These are phyloP conservation scores for Aspergillus sp. DNA, from an alignment of 2,329 filamentous ascomycete genomes.

Conservation along the genomic window DNA sequence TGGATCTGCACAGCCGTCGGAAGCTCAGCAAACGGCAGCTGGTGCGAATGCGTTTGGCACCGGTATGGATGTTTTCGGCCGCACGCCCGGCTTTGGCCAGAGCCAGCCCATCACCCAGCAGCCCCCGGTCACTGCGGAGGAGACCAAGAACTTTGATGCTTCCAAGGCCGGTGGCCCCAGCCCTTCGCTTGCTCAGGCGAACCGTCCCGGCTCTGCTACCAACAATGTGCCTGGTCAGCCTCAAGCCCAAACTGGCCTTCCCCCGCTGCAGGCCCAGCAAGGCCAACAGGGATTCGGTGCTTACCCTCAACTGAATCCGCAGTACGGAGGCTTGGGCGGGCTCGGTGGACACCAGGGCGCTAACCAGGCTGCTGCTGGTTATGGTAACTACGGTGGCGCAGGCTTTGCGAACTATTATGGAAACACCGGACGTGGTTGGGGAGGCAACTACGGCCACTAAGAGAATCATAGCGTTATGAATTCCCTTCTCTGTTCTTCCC, in stretches of 20 bases:
- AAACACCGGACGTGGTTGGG: constrained; percentile 40
- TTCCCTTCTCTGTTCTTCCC: constrained; percentile 6
- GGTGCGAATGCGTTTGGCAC: constrained; percentile 44
- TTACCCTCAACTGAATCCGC: constrained; percentile 50
- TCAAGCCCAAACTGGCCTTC: constrained; percentile 44
- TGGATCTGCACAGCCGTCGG: constrained; percentile 50
- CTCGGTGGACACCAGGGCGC: constrained; percentile 38
- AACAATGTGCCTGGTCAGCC: constrained; percentile 51
- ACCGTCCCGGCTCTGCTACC: constrained; percentile 57
- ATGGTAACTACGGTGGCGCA: constrained; percentile 37
- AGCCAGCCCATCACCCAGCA: constrained; percentile 49
- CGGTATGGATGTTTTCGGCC: constrained; percentile 54
- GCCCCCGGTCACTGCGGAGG: constrained; percentile 42
- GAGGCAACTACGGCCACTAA: constrained; percentile 43
- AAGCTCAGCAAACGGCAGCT: constrained; percentile 46
- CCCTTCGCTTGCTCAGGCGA: constrained; percentile 55
- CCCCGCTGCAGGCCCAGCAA: constrained; percentile 49
- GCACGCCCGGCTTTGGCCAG: constrained; percentile 51
- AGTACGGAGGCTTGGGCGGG: constrained; percentile 44
- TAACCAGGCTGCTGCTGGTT: constrained; percentile 36
- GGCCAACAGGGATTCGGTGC: constrained; percentile 51
- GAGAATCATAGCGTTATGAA: constrained; percentile 18
- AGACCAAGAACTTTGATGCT: constrained; percentile 53
- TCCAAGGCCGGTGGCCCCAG: constrained; percentile 53
- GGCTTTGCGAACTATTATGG: constrained; percentile 40